A percentile compares a stretch with the other conserved stretches of the same genome.
Conservation (phyloP, 2,329 filamentous ascomycete species). For the Aquanectria penicillioides region DNA sequence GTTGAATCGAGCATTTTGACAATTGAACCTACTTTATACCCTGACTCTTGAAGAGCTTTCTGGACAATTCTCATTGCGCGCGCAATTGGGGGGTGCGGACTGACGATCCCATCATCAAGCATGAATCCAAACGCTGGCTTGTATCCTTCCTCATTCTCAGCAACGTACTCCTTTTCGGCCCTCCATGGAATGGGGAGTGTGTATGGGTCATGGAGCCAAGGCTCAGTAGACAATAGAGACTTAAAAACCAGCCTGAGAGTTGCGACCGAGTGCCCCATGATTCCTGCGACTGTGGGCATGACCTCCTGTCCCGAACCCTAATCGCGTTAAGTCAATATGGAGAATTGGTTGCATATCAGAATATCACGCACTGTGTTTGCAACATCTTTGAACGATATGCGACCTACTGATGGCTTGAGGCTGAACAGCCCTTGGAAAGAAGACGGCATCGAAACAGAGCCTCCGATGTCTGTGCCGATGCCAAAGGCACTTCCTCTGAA, state of each 20-base stretch:
- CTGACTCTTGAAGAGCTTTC: background rate
- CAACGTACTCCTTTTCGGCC: background rate
- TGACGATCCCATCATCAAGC: background rate
- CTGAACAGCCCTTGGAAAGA: background rate
- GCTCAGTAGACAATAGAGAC: background rate
- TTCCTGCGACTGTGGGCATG: background rate
- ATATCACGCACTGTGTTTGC: background rate
- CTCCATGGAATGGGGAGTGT: background rate
- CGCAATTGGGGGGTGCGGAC: background rate
- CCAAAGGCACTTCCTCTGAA: background rate
- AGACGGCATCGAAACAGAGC: constrained; percentile 1
- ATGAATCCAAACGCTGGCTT: background rate
- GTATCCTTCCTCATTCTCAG: too few relatives aligned
- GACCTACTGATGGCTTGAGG: background rate
- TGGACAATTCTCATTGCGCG: background rate
- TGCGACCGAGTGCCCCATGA: background rate
- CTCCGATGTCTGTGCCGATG: background rate
- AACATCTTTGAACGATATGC: background rate
- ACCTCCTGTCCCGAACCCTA: background rate
- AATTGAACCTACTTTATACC: background rate
- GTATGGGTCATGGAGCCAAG: background rate
- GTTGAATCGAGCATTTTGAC: background rate
- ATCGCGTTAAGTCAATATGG: background rate
- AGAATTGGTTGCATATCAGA: background rate
- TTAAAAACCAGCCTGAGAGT: background rate